A percentile compares a stretch with the other conserved stretches of the same genome.
phyloP scores from a whole-genome alignment of 306 rosid species.

The Vachellia pachyceras region DNA sequence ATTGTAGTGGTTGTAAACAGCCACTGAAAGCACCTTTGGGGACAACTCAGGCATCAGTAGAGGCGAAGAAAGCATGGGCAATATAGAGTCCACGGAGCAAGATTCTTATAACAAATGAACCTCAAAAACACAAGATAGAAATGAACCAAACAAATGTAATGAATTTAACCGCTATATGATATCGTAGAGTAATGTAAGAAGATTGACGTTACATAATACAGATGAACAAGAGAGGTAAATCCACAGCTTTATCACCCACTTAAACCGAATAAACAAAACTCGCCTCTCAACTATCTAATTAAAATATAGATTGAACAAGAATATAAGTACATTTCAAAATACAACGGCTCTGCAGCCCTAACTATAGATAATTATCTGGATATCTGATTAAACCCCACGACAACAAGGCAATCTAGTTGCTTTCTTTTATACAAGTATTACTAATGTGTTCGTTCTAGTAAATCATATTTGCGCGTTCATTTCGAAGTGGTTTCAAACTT shows the following conservation, averaged over 20 bases:
- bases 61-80: background rate
- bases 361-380: background rate
- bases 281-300: background rate
- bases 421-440: background rate
- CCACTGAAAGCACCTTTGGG: constrained; percentile 75
- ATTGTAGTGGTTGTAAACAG: constrained; percentile 78
- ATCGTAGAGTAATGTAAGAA: no score
- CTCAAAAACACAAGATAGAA: background rate
- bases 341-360: background rate
- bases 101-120: background rate
- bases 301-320: background rate
- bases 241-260: background rate
- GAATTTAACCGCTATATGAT: no score
- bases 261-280: background rate
- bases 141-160: background rate
- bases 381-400: background rate
- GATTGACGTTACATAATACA: background rate
- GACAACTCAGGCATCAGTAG: constrained; percentile 8
- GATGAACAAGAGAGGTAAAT: background rate
- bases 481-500: background rate
- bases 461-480: background rate
- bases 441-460: background rate
- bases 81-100: background rate
- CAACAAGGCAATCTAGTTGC: background rate
- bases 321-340: background rate